These are phyloP conservation scores for Colletotrichum godetiae DNA, from an alignment of 2,329 filamentous ascomycete species.

Conservation along the genomic window DNA sequence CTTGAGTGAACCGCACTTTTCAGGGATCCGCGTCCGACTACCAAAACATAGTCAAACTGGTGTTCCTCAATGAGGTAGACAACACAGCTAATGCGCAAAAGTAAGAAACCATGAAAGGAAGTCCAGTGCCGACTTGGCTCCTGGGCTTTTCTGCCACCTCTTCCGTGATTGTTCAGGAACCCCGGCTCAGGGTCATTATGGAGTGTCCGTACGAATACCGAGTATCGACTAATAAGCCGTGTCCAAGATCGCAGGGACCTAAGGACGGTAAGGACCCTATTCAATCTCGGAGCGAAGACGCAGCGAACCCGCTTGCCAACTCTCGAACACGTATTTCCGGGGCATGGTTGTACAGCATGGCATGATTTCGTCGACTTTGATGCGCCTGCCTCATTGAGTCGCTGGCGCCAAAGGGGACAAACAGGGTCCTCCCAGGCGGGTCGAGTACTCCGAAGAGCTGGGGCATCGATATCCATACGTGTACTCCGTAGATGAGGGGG, in stretches of 20 bases:
- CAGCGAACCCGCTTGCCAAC: slow-evolving; percentile 15
- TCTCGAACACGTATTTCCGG: background rate
- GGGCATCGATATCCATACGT: background rate
- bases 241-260: background rate
- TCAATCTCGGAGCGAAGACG: background rate
- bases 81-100: background rate
- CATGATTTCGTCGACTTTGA: slow-evolving; percentile 12
- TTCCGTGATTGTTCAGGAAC: background rate
- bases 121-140: slow-evolving; percentile 24
- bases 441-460: slow-evolving; percentile 3
- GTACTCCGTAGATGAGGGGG: background rate
- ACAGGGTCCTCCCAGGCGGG: slow-evolving; percentile 24
- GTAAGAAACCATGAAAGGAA: background rate
- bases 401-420: slow-evolving; percentile 1
- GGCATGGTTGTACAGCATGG: background rate
- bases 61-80: background rate
- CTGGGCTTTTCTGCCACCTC: slow-evolving; percentile 10
- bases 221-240: background rate
- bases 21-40: no score
- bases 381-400: slow-evolving; percentile 17
- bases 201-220: no score
- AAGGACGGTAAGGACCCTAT: background rate
- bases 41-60: no score
- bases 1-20: no score
- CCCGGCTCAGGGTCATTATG: background rate